These are phyloP conservation scores for Clavariopsis aquatica DNA, from an alignment of 495 filamentous ascomycete species.

Conservation along the genomic window DNA sequence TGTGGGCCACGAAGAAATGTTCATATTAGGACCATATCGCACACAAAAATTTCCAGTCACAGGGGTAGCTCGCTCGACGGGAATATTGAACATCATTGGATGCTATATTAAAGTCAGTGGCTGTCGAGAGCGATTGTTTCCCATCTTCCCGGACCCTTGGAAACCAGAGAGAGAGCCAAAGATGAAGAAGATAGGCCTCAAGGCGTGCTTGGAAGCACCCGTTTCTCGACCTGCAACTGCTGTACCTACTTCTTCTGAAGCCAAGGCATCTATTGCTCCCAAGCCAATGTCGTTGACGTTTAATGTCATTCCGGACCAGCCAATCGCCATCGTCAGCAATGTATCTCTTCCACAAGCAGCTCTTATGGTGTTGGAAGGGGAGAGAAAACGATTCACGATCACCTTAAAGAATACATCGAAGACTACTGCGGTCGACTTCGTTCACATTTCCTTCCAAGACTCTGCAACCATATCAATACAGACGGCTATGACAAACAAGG, in stretches of 20 bases:
- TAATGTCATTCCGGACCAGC: constrained; percentile 76
- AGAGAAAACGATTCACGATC: constrained; percentile 72
- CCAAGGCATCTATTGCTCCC: constrained; percentile 25
- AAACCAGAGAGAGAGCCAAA: constrained; percentile 68
- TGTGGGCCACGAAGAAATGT: constrained; percentile 62
- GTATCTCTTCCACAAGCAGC: constrained; percentile 81
- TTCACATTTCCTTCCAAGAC: constrained; percentile 86
- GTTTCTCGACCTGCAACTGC: constrained; percentile 59
- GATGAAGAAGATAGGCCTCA: constrained; percentile 70
- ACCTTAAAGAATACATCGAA: constrained; percentile 76
- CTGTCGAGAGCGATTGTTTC: constrained; percentile 78
- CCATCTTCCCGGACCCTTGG: constrained; percentile 78
- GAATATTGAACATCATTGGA: constrained; percentile 71
- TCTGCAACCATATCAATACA: constrained; percentile 78
- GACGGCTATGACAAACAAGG: constrained; percentile 69
- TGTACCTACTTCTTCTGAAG: constrained; percentile 46
- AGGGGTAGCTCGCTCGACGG: constrained; percentile 66
- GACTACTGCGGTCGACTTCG: constrained; percentile 72
- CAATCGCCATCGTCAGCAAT: constrained; percentile 70
- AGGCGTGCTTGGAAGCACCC: constrained; percentile 55
- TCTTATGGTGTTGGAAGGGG: constrained; percentile 88
- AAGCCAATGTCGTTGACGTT: constrained; percentile 55
- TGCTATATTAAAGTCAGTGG: constrained; percentile 77
- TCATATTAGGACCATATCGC: constrained; percentile 73
- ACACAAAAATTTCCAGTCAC: constrained; percentile 74